Conservation (phyloP, 768 basidiomycete species). For the Suillus clintonianus region DNA sequence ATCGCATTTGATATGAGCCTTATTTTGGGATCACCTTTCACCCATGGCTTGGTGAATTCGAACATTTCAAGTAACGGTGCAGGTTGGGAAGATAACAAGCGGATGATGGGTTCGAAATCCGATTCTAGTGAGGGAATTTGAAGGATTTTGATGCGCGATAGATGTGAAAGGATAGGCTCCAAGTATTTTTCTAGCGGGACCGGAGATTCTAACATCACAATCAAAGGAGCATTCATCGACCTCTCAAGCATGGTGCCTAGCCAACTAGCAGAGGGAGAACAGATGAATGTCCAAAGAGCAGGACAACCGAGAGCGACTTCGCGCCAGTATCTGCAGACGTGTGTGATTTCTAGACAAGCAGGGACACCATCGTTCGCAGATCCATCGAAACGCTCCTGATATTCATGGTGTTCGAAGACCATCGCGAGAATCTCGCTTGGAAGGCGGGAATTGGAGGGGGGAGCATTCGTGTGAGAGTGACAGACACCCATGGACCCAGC, state of each 20-base stretch:
- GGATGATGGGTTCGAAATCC: neutral
- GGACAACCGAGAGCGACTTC: neutral
- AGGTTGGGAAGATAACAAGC: slow-evolving; percentile 13
- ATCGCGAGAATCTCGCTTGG: neutral
- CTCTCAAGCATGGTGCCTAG: slow-evolving; percentile 44
- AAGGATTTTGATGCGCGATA: slow-evolving; percentile 20
- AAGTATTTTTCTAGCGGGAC: slow-evolving; percentile 28
- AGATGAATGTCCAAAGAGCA: slow-evolving; percentile 15
- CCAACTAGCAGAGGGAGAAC: slow-evolving; percentile 37
- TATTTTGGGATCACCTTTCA: slow-evolving; percentile 17
- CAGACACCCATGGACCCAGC: no score
- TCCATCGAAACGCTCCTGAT: neutral
- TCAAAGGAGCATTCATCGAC: slow-evolving; percentile 40
- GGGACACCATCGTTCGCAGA: neutral
- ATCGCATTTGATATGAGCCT: slow-evolving; percentile 25
- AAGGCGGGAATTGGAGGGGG: neutral
- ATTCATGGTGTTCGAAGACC: neutral
- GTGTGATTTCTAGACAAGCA: neutral
- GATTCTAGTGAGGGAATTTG: neutral
- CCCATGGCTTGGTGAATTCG: slow-evolving; percentile 17
- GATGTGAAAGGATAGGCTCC: slow-evolving; percentile 1
- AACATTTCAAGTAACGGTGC: slow-evolving; percentile 38
- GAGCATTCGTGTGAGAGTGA: no score
- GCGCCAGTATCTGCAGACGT: neutral
- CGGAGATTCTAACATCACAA: slow-evolving; percentile 34